phyloP scores from a whole-genome alignment of 2,329 filamentous ascomycete species.

The Hymenoscyphus repandus region DNA sequence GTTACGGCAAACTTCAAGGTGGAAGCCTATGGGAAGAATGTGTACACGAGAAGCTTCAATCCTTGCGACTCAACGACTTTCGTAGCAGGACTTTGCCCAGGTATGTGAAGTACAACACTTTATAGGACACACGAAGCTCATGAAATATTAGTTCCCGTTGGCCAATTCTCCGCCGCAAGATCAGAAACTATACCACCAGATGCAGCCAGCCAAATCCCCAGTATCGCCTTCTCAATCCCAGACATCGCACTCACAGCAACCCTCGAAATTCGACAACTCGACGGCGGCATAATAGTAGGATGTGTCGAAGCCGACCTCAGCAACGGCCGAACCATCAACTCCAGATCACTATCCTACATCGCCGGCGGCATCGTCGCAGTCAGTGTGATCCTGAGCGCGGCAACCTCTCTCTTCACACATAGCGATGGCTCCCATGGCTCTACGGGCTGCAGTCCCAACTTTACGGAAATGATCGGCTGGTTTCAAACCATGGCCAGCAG shows the following conservation, averaged over 20 bases:
- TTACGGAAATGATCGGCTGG: constrained; percentile 78
- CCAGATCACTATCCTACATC: constrained; percentile 74
- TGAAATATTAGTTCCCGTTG: constrained; percentile 57
- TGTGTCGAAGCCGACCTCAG: constrained; percentile 77
- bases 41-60: constrained; percentile 77
- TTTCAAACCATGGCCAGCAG: constrained; percentile 93
- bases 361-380: constrained; percentile 82
- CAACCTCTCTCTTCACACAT: constrained; percentile 56
- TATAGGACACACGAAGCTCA: neutral
- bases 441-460: constrained; percentile 64
- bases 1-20: constrained; percentile 52
- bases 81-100: constrained; percentile 73
- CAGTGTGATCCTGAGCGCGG: constrained; percentile 69
- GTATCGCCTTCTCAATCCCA: constrained; percentile 84
- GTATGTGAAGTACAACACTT: constrained; percentile 40
- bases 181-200: constrained; percentile 65
- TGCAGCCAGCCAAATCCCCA: constrained; percentile 71
- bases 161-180: constrained; percentile 68
- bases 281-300: constrained; percentile 57
- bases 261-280: constrained; percentile 62
- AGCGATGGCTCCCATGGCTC: constrained; percentile 53
- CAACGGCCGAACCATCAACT: constrained; percentile 77
- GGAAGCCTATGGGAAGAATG: constrained; percentile 74
- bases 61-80: constrained; percentile 68
- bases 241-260: constrained; percentile 85